Conservation (phyloP, 2,329 filamentous ascomycete genomes). For the Aurifilum marmelostoma region DNA sequence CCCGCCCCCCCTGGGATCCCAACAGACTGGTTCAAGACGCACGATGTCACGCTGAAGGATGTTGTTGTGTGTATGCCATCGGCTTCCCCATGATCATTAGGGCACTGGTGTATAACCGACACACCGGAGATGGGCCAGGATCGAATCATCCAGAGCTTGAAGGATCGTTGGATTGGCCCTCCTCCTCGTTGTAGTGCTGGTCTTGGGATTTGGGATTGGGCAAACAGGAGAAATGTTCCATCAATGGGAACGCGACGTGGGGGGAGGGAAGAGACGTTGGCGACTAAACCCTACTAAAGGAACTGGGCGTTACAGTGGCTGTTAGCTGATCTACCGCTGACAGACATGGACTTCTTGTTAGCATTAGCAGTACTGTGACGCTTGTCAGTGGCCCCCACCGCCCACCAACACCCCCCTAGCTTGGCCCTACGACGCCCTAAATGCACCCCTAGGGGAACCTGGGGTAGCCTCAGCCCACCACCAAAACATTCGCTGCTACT, state of each 20-base stretch:
- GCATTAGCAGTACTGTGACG: not conserved
- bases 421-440: not conserved
- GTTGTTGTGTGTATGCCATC: no score
- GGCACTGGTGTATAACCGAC: not conserved
- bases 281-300: not conserved
- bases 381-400: not conserved
- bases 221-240: slow-evolving; percentile 6
- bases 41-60: slow-evolving; percentile 7
- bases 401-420: not conserved
- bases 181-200: not conserved
- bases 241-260: slow-evolving; percentile 10
- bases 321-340: not conserved
- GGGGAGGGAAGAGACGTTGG: not conserved
- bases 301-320: not conserved
- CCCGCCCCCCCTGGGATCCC: not conserved
- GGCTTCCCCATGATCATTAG: no score
- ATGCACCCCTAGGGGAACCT: not conserved
- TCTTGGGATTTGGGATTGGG: not conserved
- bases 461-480: not conserved
- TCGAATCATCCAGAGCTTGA: slow-evolving; percentile 1
- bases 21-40: slow-evolving; percentile 2
- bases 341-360: not conserved
- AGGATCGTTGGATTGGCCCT: slow-evolving; percentile 8
- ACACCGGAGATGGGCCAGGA: not conserved
- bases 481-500: not conserved